Evolutionary conservation across 768 basidiomycete species (phyloP).

Genomic region (Dendrothele bispora): DNA sequence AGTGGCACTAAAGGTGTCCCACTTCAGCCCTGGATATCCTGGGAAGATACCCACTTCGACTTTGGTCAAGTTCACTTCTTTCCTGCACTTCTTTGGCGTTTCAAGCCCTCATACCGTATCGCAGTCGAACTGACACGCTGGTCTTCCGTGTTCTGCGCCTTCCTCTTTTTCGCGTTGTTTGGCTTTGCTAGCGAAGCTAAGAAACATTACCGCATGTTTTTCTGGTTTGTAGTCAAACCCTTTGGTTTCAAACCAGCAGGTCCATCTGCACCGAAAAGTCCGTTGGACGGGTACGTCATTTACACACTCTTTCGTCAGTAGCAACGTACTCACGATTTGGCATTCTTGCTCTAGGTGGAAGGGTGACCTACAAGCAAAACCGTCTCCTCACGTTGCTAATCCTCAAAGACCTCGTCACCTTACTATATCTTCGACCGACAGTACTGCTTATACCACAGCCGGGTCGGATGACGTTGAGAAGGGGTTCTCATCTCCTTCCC

Average conservation of each 20-base stretch:
- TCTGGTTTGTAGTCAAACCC: neutral
- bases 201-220: constrained; percentile 3
- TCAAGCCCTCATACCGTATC: constrained; percentile 4
- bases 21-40: constrained; percentile 36
- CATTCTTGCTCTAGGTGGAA: too few relatives aligned
- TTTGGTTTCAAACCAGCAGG: neutral
- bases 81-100: constrained; percentile 42
- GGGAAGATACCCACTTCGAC: constrained; percentile 36
- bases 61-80: constrained; percentile 37
- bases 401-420: too few relatives aligned
- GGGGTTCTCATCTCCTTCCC: too few relatives aligned
- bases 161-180: constrained; percentile 44
- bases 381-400: too few relatives aligned
- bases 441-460: too few relatives aligned
- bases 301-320: too few relatives aligned
- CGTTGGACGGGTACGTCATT: too few relatives aligned
- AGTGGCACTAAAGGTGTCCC: constrained; percentile 23
- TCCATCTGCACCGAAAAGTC: too few relatives aligned
- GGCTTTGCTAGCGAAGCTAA: constrained; percentile 40
- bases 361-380: too few relatives aligned
- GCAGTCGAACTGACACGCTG: constrained; percentile 40
- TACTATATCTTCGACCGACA: too few relatives aligned
- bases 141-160: constrained; percentile 32
- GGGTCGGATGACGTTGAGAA: too few relatives aligned
- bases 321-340: too few relatives aligned